Base-by-base conservation (phyloP, 2,329 filamentous ascomycete species). In the Blumeria graminis region DNA sequence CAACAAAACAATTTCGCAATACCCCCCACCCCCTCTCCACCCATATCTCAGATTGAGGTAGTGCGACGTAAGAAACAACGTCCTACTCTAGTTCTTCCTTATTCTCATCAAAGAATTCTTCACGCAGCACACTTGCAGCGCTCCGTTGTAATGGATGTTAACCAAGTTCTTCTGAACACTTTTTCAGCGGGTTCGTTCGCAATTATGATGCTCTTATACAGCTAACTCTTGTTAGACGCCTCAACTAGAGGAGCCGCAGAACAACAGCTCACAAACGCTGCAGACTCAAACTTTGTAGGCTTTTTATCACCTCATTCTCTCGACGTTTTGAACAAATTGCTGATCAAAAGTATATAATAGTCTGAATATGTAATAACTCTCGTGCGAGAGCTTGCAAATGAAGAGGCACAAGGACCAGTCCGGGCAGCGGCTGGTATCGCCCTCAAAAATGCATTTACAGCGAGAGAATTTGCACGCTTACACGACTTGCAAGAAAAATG, bases 401-500 rank as follows among this genome's bases (percentile, higher is more conserved):
- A 96, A 67, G 77, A 79, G 63, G 82, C 84, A 62, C 76, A 85
- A 67, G 78, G 84, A 62, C 79, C 86, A 68, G 92, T 95, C 68
- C 84, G 92, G 76, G 84, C 86, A 64, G 90, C 92, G 63, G 92
- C 92, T 65, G 92, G 89, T 80, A 80, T 98, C 65, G 90, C 92
- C 64, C 76, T 98, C 67, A 98, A 98, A 74, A 98, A 98, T 76
- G 85, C 92, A 66, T 96, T 98, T 74, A 87, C 86, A 67, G 86
- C 89, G 66, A 84, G 92, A 75, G 92, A 98, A 71, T 82, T 82
- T 66, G 74, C 80, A 66, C 84, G 88, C 67, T 81, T 94, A 71
- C 83, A 86, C 67, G 85, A 93, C 69, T 80, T 96, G 58, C 92
- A 96, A 73, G 77, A 81, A 67, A 88, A 93, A 82, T 98, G 92